phyloP scores from a whole-genome alignment of 2,329 filamentous ascomycete genomes.

The Fulvia fulva region DNA sequence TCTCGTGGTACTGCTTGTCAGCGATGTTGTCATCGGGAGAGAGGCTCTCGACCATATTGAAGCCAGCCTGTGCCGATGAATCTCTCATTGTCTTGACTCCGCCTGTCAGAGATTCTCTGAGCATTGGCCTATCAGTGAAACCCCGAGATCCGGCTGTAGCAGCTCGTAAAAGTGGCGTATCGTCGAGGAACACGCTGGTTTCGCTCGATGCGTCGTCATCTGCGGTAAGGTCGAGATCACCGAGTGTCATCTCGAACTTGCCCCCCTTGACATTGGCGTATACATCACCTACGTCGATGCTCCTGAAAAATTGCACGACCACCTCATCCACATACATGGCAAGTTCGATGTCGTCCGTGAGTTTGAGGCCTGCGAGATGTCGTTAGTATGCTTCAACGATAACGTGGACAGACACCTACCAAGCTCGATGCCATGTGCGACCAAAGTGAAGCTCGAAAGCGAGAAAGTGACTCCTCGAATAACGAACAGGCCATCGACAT shows the following conservation, averaged over 20 bases:
- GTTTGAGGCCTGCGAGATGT: conserved; percentile 37
- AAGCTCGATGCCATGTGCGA: conserved; percentile 52
- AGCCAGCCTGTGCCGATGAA: conserved; percentile 34
- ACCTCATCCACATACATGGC: conserved; percentile 50
- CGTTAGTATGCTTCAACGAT: neutral
- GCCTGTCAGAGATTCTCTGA: conserved; percentile 36
- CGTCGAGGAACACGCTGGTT: conserved; percentile 38
- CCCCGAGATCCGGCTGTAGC: conserved; percentile 35
- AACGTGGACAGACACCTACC: conserved; percentile 27
- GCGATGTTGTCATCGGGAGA: conserved; percentile 45
- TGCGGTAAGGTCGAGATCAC: conserved; percentile 34
- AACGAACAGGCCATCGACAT: conserved; percentile 51
- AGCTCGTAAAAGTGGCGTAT: conserved; percentile 46
- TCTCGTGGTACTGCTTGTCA: conserved; percentile 40
- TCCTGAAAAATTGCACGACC: conserved; percentile 46
- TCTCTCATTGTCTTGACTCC: conserved; percentile 37
- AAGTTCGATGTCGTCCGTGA: conserved; percentile 52
- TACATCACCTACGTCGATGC: conserved; percentile 51
- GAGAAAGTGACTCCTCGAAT: conserved; percentile 52
- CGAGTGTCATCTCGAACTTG: conserved; percentile 50
- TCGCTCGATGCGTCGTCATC: conserved; percentile 40
- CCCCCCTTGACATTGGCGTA: conserved; percentile 54
- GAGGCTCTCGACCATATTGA: conserved; percentile 41
- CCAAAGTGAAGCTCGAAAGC: conserved; percentile 47
- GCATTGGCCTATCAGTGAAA: conserved; percentile 19